Evolutionary conservation across 2,329 filamentous ascomycete species (phyloP).

Genomic region (Calonectria pteridis): DNA sequence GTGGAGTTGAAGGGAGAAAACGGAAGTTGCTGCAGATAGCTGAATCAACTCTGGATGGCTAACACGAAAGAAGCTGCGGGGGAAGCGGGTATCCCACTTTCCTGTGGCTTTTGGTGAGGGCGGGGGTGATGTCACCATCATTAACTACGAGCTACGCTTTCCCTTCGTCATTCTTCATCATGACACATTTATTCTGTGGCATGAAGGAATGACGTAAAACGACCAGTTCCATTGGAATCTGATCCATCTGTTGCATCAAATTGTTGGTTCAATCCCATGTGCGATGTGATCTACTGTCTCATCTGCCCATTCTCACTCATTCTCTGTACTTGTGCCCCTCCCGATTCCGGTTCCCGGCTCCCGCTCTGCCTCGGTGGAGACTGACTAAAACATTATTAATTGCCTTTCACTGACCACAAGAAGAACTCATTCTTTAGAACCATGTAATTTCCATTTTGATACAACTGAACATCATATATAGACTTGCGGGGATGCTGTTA

Average conservation of each 20-base stretch:
- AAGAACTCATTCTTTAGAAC: not conserved
- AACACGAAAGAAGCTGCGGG: not conserved
- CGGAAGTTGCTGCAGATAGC: not conserved
- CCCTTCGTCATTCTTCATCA: not conserved
- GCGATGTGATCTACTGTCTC: not conserved
- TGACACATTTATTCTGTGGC: not conserved
- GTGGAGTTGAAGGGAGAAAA: constrained; percentile 7
- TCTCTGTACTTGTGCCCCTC: not conserved
- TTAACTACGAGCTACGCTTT: not conserved
- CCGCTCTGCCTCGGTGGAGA: not conserved
- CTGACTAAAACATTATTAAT: not conserved
- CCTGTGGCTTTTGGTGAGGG: not conserved
- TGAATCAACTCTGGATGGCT: not conserved
- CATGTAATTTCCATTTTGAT: not conserved
- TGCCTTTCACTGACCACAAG: not conserved
- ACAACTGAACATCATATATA: not conserved
- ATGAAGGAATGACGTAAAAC: not conserved
- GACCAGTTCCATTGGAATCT: not conserved
- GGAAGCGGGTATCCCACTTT: constrained; percentile 3
- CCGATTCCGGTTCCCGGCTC: not conserved
- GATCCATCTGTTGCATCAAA: not conserved
- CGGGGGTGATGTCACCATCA: constrained; percentile 23
- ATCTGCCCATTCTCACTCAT: not conserved
- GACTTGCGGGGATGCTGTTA: not conserved
- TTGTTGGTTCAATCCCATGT: not conserved